Evolutionary conservation across 352 stramenopile species (phyloP).

Genomic region (Aphanomyces stellatus): DNA sequence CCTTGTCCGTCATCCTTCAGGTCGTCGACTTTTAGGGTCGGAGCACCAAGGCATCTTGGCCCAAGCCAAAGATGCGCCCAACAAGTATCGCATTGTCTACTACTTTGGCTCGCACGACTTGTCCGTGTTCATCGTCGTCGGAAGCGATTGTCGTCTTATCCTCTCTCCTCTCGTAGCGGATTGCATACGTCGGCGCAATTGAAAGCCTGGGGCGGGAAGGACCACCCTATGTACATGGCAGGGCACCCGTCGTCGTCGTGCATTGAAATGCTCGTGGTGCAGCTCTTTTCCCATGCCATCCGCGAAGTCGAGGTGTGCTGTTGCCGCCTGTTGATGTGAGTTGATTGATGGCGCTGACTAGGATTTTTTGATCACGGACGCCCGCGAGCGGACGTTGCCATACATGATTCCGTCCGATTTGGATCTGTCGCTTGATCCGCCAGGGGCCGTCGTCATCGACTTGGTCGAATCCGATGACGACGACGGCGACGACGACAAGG

Average conservation of each 20-base stretch:
- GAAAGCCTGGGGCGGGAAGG: slow-evolving; percentile 48
- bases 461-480: slow-evolving; percentile 3
- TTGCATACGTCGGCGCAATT: slow-evolving; percentile 38
- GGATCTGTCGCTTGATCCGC: slow-evolving; percentile 59
- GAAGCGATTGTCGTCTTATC: neutral
- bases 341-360: no score
- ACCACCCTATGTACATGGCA: slow-evolving; percentile 61
- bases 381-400: slow-evolving; percentile 59
- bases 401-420: slow-evolving; percentile 78
- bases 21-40: slow-evolving; percentile 27
- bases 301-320: slow-evolving; percentile 41
- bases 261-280: slow-evolving; percentile 52
- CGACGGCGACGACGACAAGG: neutral
- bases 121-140: slow-evolving; percentile 30
- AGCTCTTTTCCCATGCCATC: slow-evolving; percentile 43
- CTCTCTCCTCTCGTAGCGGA: slow-evolving; percentile 21
- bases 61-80: slow-evolving; percentile 60
- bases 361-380: slow-evolving; percentile 62
- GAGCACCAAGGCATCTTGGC: slow-evolving; percentile 58
- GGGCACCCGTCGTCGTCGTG: slow-evolving; percentile 44
- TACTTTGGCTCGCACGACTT: slow-evolving; percentile 82
- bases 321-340: neutral
- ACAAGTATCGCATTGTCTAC: slow-evolving; percentile 68
- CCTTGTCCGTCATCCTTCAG: neutral
- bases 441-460: slow-evolving; percentile 21